A percentile compares a stretch with the other conserved stretches of the same genome.
phyloP scores from a whole-genome alignment of 2,329 filamentous ascomycete genomes.

The Cytospora piceae region DNA sequence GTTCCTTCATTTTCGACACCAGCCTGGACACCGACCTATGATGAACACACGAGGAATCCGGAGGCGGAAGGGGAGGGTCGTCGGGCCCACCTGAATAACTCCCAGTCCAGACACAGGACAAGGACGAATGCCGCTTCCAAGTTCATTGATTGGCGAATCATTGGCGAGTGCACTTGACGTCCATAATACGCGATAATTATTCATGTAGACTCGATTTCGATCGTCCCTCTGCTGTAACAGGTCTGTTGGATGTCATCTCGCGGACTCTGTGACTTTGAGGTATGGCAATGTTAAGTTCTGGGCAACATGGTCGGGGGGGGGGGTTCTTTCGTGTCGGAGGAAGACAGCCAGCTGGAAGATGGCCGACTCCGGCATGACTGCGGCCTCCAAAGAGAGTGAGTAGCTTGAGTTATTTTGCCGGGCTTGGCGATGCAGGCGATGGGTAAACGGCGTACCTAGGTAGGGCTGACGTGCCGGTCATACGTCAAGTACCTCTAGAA shows the following conservation, averaged over 20 bases:
- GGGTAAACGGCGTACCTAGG: neutral
- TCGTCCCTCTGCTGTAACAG: neutral
- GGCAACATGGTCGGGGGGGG: too few species aligned
- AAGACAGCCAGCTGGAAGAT: neutral
- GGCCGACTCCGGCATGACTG: neutral
- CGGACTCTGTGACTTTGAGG: too few species aligned
- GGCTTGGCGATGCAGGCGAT: neutral
- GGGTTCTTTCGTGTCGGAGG: neutral
- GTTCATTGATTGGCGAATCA: neutral
- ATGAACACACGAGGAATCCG: too few species aligned
- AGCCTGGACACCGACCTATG: too few species aligned
- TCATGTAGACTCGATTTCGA: neutral
- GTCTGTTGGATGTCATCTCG: neutral
- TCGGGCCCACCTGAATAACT: too few species aligned
- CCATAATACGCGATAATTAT: neutral
- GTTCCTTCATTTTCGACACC: too few species aligned
- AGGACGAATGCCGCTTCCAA: too few species aligned
- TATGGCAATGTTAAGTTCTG: too few species aligned
- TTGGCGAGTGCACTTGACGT: neutral
- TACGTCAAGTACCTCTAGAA: neutral
- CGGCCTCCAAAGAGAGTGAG: neutral
- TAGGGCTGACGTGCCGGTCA: neutral
- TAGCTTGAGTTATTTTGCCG: neutral
- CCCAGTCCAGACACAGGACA: too few species aligned
- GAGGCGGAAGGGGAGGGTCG: too few species aligned